Evolutionary conservation across 306 rosid species (phyloP), one percentile per base, ranked within the genome.

Genomic region (Chamaecrista fasciculata): DNA sequence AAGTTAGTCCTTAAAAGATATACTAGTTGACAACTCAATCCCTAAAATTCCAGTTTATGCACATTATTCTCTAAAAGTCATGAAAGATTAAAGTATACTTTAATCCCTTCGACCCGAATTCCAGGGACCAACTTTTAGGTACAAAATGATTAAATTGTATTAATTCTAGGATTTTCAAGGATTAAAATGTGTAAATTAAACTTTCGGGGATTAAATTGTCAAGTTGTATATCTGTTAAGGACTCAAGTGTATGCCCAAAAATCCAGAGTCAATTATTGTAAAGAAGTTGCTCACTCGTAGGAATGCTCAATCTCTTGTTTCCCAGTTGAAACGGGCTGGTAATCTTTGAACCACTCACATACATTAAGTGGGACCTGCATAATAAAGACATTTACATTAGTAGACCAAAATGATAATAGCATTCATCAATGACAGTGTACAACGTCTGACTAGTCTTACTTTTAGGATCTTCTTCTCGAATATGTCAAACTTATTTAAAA

Each of bases 241-340:
- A n/a, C n/a, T n/a, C n/a, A n/a, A n/a, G n/a, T n/a, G n/a, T n/a
- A 60, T 26, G 58, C 1, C 57, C 3, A 21, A 47, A 34, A 12
- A 71, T 68, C 66, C 19, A 62, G 19, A 62, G 62, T 36, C 26
- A 28, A 46, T 71, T 53, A 50, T 9, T 64, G 68, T n/a, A 62
- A 53, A 61, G 61, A 69, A 59, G 75, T 36, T 36, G 70, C 97
- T 83, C 86, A 94, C 98, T 94, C 98, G 2, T 94, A 90, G 23
- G 97, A 94, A 61, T 90, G 96, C 62, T 93, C 98, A 18, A 88
- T 84, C 81, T 94, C 98, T 76, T 90, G 97, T 46, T 94, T 94
- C 72, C 98, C 97, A 2, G 90, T 83, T 2, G 97, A 86, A 58
- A 88, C 90, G 6, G 97, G 89, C 86, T 94, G 96, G 82, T 94